A percentile compares a stretch with the other conserved stretches of the same genome.
These are phyloP conservation scores for Arthrobotrys conoides DNA, from an alignment of 2,329 filamentous ascomycete genomes.

Conservation along the genomic window DNA sequence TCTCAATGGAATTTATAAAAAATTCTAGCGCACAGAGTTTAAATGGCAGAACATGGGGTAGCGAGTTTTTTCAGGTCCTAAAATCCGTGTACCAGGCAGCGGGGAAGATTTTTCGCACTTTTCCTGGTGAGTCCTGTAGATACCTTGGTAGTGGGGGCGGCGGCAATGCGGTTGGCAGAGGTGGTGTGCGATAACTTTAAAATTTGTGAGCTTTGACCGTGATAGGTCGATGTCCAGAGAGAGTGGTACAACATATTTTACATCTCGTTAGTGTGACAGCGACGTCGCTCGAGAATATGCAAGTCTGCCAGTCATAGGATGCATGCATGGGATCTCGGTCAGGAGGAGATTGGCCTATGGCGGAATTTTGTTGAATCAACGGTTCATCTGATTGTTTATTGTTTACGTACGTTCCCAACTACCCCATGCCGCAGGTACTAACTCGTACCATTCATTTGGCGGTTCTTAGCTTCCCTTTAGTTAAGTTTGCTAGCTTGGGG, in stretches of 20 bases:
- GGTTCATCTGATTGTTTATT: conserved; percentile 14
- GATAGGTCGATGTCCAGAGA: conserved; percentile 40
- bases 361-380: conserved; percentile 48
- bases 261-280: not conserved
- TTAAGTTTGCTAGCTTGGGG: conserved; percentile 11
- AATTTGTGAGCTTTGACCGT: conserved; percentile 19
- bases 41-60: conserved; percentile 18
- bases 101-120: conserved; percentile 20
- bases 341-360: conserved; percentile 18
- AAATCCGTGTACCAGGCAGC: conserved; percentile 37
- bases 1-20: conserved; percentile 37
- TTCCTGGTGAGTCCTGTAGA: not conserved
- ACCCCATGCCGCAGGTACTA: conserved; percentile 32
- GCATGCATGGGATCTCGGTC: conserved; percentile 21
- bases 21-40: conserved; percentile 15
- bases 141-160: conserved; percentile 14
- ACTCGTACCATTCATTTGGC: conserved; percentile 9
- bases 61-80: conserved; percentile 5
- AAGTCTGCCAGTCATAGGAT: conserved; percentile 21
- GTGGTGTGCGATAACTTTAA: conserved; percentile 43
- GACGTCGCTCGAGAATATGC: conserved; percentile 15
- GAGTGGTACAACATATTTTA: not conserved
- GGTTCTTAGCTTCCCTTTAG: conserved; percentile 22
- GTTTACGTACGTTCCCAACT: conserved; percentile 11
- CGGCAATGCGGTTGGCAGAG: conserved; percentile 22